phyloP scores from a whole-genome alignment of 108 stramenopile genomes.

The Aureococcus anophagefferens region DNA sequence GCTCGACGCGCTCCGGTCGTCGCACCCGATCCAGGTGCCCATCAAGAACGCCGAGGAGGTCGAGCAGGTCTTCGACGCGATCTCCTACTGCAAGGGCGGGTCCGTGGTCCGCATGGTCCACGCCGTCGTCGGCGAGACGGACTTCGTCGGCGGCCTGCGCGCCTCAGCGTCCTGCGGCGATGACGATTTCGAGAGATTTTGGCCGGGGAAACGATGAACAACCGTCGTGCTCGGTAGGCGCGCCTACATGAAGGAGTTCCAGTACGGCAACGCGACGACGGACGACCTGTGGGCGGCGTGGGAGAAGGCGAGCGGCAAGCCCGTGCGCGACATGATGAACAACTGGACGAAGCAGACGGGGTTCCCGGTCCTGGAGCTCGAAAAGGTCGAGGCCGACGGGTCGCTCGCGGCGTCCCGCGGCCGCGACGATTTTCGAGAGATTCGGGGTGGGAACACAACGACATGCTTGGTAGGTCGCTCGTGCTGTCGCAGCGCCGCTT shows the following conservation, averaged over 20 bases:
- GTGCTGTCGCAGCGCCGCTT: slow-evolving; percentile 2
- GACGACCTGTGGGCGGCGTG: slow-evolving; percentile 84
- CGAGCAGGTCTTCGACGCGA: slow-evolving; percentile 93
- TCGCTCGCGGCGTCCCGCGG: too few relatives aligned
- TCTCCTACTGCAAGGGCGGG: slow-evolving; percentile 67
- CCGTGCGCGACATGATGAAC: slow-evolving; percentile 73
- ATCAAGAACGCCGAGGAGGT: slow-evolving; percentile 87
- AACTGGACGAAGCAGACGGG: slow-evolving; percentile 94
- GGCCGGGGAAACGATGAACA: not conserved
- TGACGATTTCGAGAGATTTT: too few relatives aligned
- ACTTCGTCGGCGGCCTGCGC: slow-evolving; percentile 50
- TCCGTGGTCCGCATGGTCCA: slow-evolving; percentile 78
- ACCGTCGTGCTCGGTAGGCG: slow-evolving; percentile 31
- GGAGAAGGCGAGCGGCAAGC: slow-evolving; percentile 75
- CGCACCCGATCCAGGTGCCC: slow-evolving; percentile 87
- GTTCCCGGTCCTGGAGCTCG: slow-evolving; percentile 68
- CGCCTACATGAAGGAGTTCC: slow-evolving; percentile 73
- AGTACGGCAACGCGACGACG: slow-evolving; percentile 81
- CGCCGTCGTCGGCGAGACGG: slow-evolving; percentile 74
- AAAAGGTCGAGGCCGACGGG: too few relatives aligned
- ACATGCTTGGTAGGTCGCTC: too few relatives aligned
- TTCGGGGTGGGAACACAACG: too few relatives aligned
- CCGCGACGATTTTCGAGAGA: too few relatives aligned
- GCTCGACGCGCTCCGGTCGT: slow-evolving; percentile 68
- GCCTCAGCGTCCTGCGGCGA: too few relatives aligned